phyloP scores from a whole-genome alignment of 2,329 filamentous ascomycete genomes.

The Cytospora leucostoma region DNA sequence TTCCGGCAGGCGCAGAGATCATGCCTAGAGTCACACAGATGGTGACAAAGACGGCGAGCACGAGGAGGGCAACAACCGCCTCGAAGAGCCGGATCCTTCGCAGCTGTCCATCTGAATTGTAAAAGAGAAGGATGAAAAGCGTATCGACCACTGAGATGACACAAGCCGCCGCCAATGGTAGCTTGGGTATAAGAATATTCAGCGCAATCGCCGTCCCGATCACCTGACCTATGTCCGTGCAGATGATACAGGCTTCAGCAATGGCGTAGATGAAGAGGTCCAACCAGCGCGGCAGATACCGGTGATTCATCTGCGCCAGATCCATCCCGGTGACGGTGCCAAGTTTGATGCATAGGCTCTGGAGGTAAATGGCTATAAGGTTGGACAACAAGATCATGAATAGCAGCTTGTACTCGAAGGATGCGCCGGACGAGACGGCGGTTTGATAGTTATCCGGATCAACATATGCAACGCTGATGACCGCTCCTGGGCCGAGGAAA shows the following conservation, averaged over 20 bases:
- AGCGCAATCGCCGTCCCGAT: slow-evolving; percentile 70
- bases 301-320: slow-evolving; percentile 63
- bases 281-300: slow-evolving; percentile 63
- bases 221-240: slow-evolving; percentile 66
- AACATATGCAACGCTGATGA: slow-evolving; percentile 36
- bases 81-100: slow-evolving; percentile 60
- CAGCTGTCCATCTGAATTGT: slow-evolving; percentile 58
- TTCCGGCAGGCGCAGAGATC: slow-evolving; percentile 53
- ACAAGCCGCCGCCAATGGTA: slow-evolving; percentile 65
- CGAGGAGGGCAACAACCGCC: slow-evolving; percentile 58
- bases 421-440: slow-evolving; percentile 58
- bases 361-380: slow-evolving; percentile 66
- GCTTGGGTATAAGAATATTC: slow-evolving; percentile 60
- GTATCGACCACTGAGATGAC: slow-evolving; percentile 67
- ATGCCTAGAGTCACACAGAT: slow-evolving; percentile 66
- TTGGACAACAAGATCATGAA: slow-evolving; percentile 68
- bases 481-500: slow-evolving; percentile 34
- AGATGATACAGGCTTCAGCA: slow-evolving; percentile 65
- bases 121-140: slow-evolving; percentile 66
- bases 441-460: slow-evolving; percentile 36
- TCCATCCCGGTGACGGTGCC: slow-evolving; percentile 68
- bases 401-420: slow-evolving; percentile 62
- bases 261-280: slow-evolving; percentile 61
- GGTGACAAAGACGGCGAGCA: slow-evolving; percentile 63
- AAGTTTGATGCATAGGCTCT: slow-evolving; percentile 63